Evolutionary conservation across 352 stramenopile species (phyloP), one percentile per base, ranked within the genome.

Genomic region (Phytophthora ramorum): DNA sequence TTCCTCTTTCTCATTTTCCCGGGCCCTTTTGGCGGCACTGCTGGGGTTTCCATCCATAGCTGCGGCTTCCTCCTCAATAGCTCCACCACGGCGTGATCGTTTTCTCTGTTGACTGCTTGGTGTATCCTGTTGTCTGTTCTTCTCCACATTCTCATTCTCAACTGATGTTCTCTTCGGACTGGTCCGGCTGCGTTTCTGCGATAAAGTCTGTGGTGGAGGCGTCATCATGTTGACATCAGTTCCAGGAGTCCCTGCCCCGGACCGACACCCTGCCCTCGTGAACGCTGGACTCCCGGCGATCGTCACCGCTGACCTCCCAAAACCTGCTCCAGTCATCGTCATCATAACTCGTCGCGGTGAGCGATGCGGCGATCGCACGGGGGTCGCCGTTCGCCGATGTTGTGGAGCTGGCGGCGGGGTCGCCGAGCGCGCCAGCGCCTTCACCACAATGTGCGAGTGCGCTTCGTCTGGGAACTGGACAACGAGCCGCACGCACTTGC

Each of bases 401-500:
- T 55, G 38, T 19, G 52, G 63, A 13, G 48, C 58, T 24, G 58
- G 58, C 1, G 58, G 66, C 28, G 47, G 53, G 19, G 55, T 22
- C 0, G 17, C 22, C 2, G 47, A 50, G 20, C 60, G 64, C 16
- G 64, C 50, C 32, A 81, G 22, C 6, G 78, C 70, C 47, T 77
- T 69, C 14, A 90, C 58, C 20, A 72, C 41, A 52, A 93, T 78
- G 45, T 64, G 60, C 34, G 76, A 81, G 51, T 71, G 66, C 26
- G 69, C 59, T 17, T 70, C 52, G 20, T 90, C 75, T 4, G 72
- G 56, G 26, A 91, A 83, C 30, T 79, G 71, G 10, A 94, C 60
- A 22, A 68, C 45, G 0, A 94, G 63, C 4, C 83, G 83, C 12
- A 90, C 71, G 26, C 80, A 79, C 32, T n/a, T 86, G 83, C 19